Evolutionary conservation across 192 early-diverging fungal species (phyloP).

Genomic region (Backusella westeae): DNA sequence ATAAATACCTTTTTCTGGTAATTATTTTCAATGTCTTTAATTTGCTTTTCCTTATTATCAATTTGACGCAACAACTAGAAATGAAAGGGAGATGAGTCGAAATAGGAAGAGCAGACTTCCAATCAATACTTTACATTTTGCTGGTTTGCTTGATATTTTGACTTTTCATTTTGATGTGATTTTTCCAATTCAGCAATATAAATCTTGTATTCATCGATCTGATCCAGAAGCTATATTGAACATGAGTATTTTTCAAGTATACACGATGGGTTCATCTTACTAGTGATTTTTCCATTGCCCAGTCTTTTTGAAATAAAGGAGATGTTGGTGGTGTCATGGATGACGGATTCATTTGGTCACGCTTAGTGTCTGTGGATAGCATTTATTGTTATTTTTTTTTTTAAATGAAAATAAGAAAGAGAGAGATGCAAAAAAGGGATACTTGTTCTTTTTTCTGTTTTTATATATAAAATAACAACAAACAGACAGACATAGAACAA

Average conservation of each 20-base stretch:
- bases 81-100: background rate
- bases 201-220: background rate
- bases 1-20: background rate
- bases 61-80: constrained; percentile 20
- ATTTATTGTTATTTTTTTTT: background rate
- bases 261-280: background rate
- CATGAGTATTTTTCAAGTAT: background rate
- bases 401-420: background rate
- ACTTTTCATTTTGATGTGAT: background rate
- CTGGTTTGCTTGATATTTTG: background rate
- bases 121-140: background rate
- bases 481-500: background rate
- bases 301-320: constrained; percentile 2
- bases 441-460: background rate
- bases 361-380: background rate
- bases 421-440: background rate
- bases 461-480: background rate
- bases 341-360: background rate
- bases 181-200: background rate
- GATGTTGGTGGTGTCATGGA: background rate
- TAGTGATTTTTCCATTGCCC: constrained; percentile 18
- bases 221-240: constrained; percentile 6
- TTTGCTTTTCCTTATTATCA: background rate
- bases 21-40: background rate
- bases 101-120: background rate